Percentiles rank a stretch among this genome's conserved stretches.
These are phyloP conservation scores for Sporothrix humicola DNA, from an alignment of 2,329 filamentous ascomycete species.

Conservation along the genomic window DNA sequence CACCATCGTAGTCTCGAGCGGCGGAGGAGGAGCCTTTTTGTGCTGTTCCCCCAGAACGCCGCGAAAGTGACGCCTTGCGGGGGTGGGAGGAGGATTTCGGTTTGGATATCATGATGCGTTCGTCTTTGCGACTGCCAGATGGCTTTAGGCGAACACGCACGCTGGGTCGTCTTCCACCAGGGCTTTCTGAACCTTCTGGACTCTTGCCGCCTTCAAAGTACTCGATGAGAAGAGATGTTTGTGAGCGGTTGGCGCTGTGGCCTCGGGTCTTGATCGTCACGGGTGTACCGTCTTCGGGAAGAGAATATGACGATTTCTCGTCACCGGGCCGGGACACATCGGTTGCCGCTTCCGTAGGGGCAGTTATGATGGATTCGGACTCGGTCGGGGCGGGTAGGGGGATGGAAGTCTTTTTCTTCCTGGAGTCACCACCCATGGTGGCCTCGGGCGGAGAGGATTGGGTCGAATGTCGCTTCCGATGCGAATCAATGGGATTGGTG, in stretches of 20 bases:
- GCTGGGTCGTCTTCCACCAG: slow-evolving; percentile 75
- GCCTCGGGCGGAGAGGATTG: slow-evolving; percentile 19
- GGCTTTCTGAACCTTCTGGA: slow-evolving; percentile 56
- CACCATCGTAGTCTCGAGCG: slow-evolving; percentile 45
- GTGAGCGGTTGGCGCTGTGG: slow-evolving; percentile 67
- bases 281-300: slow-evolving; percentile 86
- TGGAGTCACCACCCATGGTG: slow-evolving; percentile 53
- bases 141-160: slow-evolving; percentile 81
- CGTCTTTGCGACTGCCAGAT: slow-evolving; percentile 70
- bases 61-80: slow-evolving; percentile 66
- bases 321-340: slow-evolving; percentile 72
- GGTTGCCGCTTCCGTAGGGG: slow-evolving; percentile 66
- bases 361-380: slow-evolving; percentile 60
- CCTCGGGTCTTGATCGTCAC: slow-evolving; percentile 86
- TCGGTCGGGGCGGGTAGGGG: slow-evolving; percentile 81
- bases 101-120: slow-evolving; percentile 87
- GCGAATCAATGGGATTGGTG: slow-evolving; percentile 23
- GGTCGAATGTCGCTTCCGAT: slow-evolving; percentile 17
- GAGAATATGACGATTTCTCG: slow-evolving; percentile 75
- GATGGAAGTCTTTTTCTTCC: slow-evolving; percentile 50
- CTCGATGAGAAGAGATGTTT: slow-evolving; percentile 91
- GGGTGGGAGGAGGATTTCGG: slow-evolving; percentile 62
- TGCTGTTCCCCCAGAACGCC: slow-evolving; percentile 53
- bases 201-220: slow-evolving; percentile 85
- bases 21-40: slow-evolving; percentile 50